phyloP scores from a whole-genome alignment of 2,329 filamentous ascomycete species.

The Fusarium robinianum region DNA sequence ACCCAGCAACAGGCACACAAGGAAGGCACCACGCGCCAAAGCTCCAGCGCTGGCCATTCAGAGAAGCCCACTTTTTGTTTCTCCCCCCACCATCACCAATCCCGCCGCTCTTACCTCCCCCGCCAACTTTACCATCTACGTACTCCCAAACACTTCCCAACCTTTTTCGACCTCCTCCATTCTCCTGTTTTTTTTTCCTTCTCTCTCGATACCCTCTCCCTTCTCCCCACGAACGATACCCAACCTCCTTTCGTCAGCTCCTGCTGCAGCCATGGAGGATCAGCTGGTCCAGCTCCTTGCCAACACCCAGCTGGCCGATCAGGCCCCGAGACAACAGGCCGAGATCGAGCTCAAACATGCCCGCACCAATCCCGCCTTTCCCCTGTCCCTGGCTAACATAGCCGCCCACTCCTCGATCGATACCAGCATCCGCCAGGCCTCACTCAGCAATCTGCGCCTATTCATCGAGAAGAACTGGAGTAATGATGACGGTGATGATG shows the following conservation, averaged over 20 bases:
- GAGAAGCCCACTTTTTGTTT: conserved; percentile 30
- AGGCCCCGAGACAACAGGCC: conserved; percentile 80
- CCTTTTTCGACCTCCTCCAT: conserved; percentile 5
- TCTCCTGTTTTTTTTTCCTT: conserved; percentile 1
- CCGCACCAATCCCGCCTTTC: conserved; percentile 72
- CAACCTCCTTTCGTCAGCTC: conserved; percentile 14
- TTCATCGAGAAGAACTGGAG: conserved; percentile 89
- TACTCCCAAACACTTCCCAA: conserved; percentile 3
- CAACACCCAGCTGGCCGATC: conserved; percentile 79
- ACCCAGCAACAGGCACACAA: conserved; percentile 3
- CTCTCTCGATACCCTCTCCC: not conserved
- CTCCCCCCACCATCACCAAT: conserved; percentile 28
- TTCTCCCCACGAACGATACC: not conserved
- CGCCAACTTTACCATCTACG: conserved; percentile 22
- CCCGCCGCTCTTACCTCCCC: conserved; percentile 27
- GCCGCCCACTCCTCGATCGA: conserved; percentile 76
- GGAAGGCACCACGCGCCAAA: conserved; percentile 10
- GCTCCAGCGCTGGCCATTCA: conserved; percentile 12
- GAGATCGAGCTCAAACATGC: conserved; percentile 80
- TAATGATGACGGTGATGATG: conserved; percentile 70
- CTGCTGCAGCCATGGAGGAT: conserved; percentile 72
- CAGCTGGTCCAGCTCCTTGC: conserved; percentile 86
- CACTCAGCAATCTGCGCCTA: conserved; percentile 76
- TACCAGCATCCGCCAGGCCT: conserved; percentile 78
- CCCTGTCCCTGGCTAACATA: conserved; percentile 78